phyloP scores from a whole-genome alignment of 768 basidiomycete genomes.

The Cystobasidium ongulense region DNA sequence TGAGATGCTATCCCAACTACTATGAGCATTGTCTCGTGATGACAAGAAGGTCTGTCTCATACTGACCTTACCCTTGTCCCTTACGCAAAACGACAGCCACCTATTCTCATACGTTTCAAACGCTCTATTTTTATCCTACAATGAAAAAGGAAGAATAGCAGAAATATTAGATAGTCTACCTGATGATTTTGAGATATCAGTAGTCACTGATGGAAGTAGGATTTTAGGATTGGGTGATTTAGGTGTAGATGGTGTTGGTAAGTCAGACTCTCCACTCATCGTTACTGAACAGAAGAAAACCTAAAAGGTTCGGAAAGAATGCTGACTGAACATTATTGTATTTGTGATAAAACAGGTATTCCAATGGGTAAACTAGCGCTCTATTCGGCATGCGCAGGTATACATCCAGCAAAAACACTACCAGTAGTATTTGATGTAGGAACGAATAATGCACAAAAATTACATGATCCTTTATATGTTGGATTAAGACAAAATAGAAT shows the following conservation, averaged over 20 bases:
- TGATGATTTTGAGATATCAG: slow-evolving; percentile 64
- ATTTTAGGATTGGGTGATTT: slow-evolving; percentile 69
- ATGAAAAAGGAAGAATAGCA: slow-evolving; percentile 72
- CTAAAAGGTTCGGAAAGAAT: too few species aligned
- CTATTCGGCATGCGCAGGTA: slow-evolving; percentile 7
- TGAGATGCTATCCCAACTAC: too few species aligned
- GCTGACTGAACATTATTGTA: too few species aligned
- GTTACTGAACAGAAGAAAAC: too few species aligned
- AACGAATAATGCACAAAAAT: slow-evolving; percentile 69
- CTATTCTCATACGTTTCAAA: slow-evolving; percentile 28
- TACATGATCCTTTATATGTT: slow-evolving; percentile 82
- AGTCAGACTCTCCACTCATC: slow-evolving; percentile 22
- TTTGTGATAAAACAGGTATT: slow-evolving; percentile 47
- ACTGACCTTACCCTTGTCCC: too few species aligned
- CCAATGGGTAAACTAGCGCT: slow-evolving; percentile 86
- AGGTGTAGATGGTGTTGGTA: slow-evolving; percentile 47
- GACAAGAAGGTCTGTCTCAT: too few species aligned
- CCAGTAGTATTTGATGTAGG: slow-evolving; percentile 83
- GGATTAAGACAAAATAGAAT: slow-evolving; percentile 67
- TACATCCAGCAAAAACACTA: slow-evolving; percentile 49
- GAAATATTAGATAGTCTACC: slow-evolving; percentile 60
- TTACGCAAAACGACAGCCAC: slow-evolving; percentile 16
- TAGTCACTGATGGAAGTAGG: slow-evolving; percentile 88
- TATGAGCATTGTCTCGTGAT: too few species aligned
- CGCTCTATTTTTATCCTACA: slow-evolving; percentile 57